Percentiles rank a stretch among this genome's conserved stretches.
phyloP scores from a whole-genome alignment of 208 protist species.

The Trypanosoma vivax region DNA sequence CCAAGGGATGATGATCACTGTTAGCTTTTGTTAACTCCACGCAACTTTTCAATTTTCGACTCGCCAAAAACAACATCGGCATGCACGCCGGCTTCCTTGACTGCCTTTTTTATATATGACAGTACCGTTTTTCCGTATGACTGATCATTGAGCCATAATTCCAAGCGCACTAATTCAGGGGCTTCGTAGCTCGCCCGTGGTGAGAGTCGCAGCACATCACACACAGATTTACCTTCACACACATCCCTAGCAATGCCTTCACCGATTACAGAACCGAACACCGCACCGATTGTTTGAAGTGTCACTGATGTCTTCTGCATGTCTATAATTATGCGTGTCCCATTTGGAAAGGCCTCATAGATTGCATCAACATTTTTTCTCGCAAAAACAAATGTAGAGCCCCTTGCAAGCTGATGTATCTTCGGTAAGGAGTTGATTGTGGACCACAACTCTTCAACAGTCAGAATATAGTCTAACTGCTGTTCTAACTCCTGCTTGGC shows the following conservation, averaged over 20 bases:
- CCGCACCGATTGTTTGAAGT: slow-evolving; percentile 55
- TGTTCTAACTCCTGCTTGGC: slow-evolving; percentile 61
- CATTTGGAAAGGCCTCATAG: slow-evolving; percentile 84
- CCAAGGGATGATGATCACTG: not conserved
- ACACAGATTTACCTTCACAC: slow-evolving; percentile 52
- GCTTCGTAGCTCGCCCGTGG: slow-evolving; percentile 57
- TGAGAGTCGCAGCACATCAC: slow-evolving; percentile 79
- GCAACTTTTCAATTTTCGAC: slow-evolving; percentile 51
- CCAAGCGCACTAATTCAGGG: slow-evolving; percentile 61
- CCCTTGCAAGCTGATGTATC: slow-evolving; percentile 69
- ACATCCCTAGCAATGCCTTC: slow-evolving; percentile 55
- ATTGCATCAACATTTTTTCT: slow-evolving; percentile 79
- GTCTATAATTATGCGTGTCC: slow-evolving; percentile 70
- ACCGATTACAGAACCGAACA: slow-evolving; percentile 68
- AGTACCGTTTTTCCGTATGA: slow-evolving; percentile 44
- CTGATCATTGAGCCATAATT: slow-evolving; percentile 83
- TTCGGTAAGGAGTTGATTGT: slow-evolving; percentile 85
- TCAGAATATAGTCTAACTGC: slow-evolving; percentile 75
- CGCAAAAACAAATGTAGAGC: slow-evolving; percentile 78
- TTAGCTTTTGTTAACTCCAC: slow-evolving; percentile 26
- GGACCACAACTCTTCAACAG: slow-evolving; percentile 87
- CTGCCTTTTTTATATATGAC: slow-evolving; percentile 34
- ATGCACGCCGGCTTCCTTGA: slow-evolving; percentile 44
- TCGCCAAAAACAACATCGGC: slow-evolving; percentile 55
- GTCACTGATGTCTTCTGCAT: slow-evolving; percentile 51